These are phyloP conservation scores for Zostera marina DNA, from an alignment of 116 monocot genomes.

Conservation along the genomic window DNA sequence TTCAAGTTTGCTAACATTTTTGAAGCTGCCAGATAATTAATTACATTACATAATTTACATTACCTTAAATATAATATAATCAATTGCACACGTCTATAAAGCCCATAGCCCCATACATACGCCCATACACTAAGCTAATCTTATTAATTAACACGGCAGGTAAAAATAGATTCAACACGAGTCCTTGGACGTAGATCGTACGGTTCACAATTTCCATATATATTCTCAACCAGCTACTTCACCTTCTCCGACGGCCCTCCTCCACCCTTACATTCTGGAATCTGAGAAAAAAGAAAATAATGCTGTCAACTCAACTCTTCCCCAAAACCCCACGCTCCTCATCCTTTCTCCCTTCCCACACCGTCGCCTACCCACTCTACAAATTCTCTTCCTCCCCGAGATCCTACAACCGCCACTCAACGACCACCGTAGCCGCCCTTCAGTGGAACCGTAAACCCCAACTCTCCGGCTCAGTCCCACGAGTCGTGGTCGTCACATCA, in stretches of 20 bases:
- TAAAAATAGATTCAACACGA: no score
- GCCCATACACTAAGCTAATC: no score
- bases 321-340: conserved; percentile 4
- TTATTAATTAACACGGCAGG: no score
- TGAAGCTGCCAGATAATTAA: no score
- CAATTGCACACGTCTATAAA: no score
- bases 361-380: no score
- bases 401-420: background rate
- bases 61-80: no score
- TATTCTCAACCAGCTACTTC: background rate
- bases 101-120: no score
- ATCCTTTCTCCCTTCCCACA: background rate
- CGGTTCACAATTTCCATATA: no score
- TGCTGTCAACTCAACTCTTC: conserved; percentile 6
- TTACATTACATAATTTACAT: no score
- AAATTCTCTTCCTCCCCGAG: background rate
- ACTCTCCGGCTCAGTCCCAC: conserved; percentile 50
- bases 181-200: no score
- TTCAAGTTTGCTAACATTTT: no score
- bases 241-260: background rate
- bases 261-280: background rate
- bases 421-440: conserved; percentile 9
- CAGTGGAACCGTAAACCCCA: conserved; percentile 61
- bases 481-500: conserved; percentile 70
- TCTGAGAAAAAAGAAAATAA: background rate